Conservation (phyloP, 306 rosid species). For the Quercus gilva region DNA sequence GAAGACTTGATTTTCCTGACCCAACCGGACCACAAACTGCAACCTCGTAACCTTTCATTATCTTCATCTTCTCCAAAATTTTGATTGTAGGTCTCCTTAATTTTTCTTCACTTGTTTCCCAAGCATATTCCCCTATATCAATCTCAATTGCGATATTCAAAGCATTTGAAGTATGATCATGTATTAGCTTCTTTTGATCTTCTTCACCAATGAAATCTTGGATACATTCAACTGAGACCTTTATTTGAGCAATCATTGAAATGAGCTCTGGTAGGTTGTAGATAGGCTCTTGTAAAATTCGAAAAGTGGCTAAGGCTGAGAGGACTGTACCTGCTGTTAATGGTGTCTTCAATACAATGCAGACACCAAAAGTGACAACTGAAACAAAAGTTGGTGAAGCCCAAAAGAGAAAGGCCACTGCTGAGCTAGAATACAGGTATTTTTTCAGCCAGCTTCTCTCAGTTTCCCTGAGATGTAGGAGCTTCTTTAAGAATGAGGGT, state of each 20-base stretch:
- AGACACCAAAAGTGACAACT: slow-evolving; percentile 37
- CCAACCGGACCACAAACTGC: slow-evolving; percentile 87
- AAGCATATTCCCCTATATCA: too few relatives aligned
- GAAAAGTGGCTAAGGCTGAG: slow-evolving; percentile 34
- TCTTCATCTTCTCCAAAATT: slow-evolving; percentile 41
- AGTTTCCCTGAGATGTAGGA: too few relatives aligned
- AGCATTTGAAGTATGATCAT: slow-evolving; percentile 4
- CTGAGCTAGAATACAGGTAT: too few relatives aligned
- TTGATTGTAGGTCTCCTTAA: background rate
- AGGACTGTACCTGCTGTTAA: slow-evolving; percentile 28
- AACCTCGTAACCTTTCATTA: slow-evolving; percentile 71
- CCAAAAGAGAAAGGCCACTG: too few relatives aligned
- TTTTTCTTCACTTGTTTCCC: too few relatives aligned
- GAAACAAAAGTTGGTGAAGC: too few relatives aligned
- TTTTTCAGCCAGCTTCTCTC: too few relatives aligned
- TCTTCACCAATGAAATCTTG: slow-evolving; percentile 35
- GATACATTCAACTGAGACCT: slow-evolving; percentile 20
- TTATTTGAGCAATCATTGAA: slow-evolving; percentile 32
- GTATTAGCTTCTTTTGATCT: slow-evolving; percentile 24
- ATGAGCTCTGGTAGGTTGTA: slow-evolving; percentile 53
- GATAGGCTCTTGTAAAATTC: slow-evolving; percentile 49
- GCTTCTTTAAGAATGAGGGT: too few relatives aligned
- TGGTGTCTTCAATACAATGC: slow-evolving; percentile 28
- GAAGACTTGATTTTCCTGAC: slow-evolving; percentile 87
- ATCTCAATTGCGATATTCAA: too few relatives aligned